Percentiles rank a stretch among this genome's conserved stretches.
Evolutionary conservation across 805 yeast genomes (phyloP).

Genomic region (Saccharomycopsis sp.): DNA sequence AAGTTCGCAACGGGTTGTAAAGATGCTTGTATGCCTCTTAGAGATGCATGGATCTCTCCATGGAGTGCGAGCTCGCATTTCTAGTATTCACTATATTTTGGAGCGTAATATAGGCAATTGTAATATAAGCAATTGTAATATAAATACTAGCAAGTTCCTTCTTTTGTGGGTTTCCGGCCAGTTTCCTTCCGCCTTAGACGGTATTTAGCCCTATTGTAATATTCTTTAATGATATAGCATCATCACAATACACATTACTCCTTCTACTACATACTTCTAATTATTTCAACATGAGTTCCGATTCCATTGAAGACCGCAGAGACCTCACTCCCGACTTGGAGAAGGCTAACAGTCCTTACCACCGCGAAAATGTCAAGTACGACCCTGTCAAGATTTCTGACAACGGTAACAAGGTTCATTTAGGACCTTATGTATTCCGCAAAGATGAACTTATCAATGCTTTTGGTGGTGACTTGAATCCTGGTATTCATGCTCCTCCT

Average conservation of each 20-base stretch:
- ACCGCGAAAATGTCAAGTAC: slow-evolving; percentile 3
- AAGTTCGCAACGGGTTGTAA: not conserved
- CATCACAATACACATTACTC: not conserved
- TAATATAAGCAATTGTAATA: too few species aligned
- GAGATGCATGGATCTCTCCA: too few species aligned
- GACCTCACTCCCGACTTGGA: slow-evolving; percentile 21
- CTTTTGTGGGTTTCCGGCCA: not conserved
- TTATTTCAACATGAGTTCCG: not conserved
- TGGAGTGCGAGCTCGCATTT: too few species aligned
- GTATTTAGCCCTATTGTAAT: not conserved
- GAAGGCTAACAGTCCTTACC: slow-evolving; percentile 5
- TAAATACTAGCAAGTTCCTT: not conserved
- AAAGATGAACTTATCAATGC: slow-evolving; percentile 49
- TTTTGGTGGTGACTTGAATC: slow-evolving; percentile 49
- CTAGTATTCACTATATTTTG: too few species aligned
- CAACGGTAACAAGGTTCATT: slow-evolving; percentile 23
- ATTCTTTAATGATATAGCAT: not conserved
- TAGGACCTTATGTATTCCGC: slow-evolving; percentile 30
- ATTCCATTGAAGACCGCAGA: slow-evolving; percentile 5
- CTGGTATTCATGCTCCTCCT: slow-evolving; percentile 30
- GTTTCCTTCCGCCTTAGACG: not conserved
- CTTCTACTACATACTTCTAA: not conserved
- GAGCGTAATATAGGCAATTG: too few species aligned
- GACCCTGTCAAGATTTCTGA: slow-evolving; percentile 13
- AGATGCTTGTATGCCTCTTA: not conserved